Percentiles rank a stretch among this genome's conserved stretches.
Conservation (phyloP, 225 moss, liverwort and hornwort species). For the Asterella californica region DNA sequence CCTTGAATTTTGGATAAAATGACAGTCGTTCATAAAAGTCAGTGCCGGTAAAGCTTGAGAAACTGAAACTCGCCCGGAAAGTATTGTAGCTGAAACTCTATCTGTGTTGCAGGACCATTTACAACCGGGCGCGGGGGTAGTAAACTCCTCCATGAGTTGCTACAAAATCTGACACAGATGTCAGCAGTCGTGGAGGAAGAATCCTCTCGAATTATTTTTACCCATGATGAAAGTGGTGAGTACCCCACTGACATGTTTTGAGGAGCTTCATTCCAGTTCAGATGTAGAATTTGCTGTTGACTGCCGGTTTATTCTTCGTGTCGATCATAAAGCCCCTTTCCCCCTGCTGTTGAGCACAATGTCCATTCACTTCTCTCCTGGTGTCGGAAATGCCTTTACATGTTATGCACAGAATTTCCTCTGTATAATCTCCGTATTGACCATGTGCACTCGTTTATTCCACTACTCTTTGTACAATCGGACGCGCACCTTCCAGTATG, state of each 20-base stretch:
- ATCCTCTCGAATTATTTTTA: conserved; percentile 17
- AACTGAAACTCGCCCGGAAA: neutral
- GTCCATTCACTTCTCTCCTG: neutral
- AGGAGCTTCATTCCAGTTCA: neutral
- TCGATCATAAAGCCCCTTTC: too few species aligned
- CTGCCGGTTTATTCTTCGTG: too few species aligned
- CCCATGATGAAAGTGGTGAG: conserved; percentile 38
- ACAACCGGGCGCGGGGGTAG: neutral
- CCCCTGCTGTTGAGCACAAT: too few species aligned
- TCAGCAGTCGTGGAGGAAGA: neutral
- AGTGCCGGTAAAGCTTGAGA: neutral
- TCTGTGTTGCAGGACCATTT: neutral
- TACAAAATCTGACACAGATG: conserved; percentile 8
- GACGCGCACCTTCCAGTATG: too few species aligned
- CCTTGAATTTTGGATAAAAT: too few species aligned
- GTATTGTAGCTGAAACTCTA: neutral
- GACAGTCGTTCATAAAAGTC: neutral
- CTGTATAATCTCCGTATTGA: too few species aligned
- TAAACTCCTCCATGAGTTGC: neutral
- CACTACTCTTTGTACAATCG: too few species aligned
- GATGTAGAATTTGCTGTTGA: neutral
- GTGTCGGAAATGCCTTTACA: neutral
- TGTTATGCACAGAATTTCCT: too few species aligned
- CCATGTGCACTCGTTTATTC: too few species aligned
- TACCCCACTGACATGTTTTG: neutral